Conservation (phyloP, 495 filamentous ascomycete genomes). For the Aspergillus egyptiacus region DNA sequence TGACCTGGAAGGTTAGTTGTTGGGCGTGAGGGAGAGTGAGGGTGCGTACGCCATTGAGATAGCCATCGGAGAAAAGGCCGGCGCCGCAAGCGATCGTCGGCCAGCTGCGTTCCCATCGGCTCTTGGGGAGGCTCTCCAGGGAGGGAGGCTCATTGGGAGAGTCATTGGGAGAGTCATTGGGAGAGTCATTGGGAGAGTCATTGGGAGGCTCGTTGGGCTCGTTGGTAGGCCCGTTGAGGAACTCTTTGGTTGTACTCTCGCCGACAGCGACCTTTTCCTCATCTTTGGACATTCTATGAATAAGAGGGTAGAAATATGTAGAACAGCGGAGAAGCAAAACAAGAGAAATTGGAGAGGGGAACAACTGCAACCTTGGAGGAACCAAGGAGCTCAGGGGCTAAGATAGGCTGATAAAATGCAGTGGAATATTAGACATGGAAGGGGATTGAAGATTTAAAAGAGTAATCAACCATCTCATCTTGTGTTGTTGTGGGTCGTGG, state of each 20-base stretch:
- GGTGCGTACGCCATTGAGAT: constrained; percentile 65
- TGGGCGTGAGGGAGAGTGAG: background rate
- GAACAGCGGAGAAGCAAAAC: background rate
- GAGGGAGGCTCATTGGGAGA: constrained; percentile 22
- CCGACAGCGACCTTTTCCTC: constrained; percentile 3
- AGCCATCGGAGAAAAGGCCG: constrained; percentile 86
- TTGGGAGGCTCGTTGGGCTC: too few species aligned
- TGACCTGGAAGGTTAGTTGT: constrained; percentile 50
- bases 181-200: too few species aligned
- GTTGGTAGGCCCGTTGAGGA: too few species aligned
- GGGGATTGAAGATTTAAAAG: too few species aligned
- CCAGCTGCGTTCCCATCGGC: constrained; percentile 56
- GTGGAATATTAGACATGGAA: too few species aligned
- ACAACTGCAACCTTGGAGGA: too few species aligned
- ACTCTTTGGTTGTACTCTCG: too few species aligned
- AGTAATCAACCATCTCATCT: too few species aligned
- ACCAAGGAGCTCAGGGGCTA: too few species aligned
- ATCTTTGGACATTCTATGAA: background rate
- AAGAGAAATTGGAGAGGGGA: background rate
- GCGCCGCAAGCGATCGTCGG: constrained; percentile 78
- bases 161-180: too few species aligned
- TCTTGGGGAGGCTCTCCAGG: constrained; percentile 38
- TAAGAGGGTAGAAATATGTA: background rate
- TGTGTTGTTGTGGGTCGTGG: too few species aligned
- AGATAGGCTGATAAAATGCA: too few species aligned